Percentiles rank a stretch among this genome's conserved stretches.
Evolutionary conservation across 208 protist species (phyloP).

Genomic region (Leishmania tropica): DNA sequence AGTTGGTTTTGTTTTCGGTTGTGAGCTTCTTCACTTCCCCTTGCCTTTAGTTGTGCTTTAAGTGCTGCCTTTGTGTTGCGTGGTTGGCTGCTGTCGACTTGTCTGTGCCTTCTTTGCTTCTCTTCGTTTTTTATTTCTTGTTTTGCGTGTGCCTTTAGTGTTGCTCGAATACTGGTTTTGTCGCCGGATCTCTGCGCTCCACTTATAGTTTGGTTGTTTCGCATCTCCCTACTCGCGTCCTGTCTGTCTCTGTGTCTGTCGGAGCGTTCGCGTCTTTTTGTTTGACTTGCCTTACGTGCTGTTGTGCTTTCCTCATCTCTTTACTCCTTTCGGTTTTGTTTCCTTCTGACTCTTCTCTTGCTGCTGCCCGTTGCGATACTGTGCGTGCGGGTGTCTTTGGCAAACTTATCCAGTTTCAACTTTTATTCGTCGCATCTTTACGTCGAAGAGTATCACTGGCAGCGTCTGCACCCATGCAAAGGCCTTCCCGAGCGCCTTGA

Average conservation of each 20-base stretch:
- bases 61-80: not conserved
- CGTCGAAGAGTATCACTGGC: not conserved
- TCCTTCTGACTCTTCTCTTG: slow-evolving; percentile 11
- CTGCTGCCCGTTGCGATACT: slow-evolving; percentile 4
- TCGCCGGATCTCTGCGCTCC: slow-evolving; percentile 3
- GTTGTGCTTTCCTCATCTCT: not conserved
- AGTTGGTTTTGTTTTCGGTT: not conserved
- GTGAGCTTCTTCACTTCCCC: not conserved
- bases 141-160: not conserved
- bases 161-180: slow-evolving; percentile 1
- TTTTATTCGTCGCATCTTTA: not conserved
- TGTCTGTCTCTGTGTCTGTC: slow-evolving; percentile 5
- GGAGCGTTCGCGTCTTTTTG: not conserved
- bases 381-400: not conserved
- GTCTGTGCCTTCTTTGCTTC: not conserved
- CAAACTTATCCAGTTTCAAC: not conserved
- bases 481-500: not conserved
- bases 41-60: not conserved
- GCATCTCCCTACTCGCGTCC: not conserved
- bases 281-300: not conserved
- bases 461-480: not conserved
- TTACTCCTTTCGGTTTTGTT: slow-evolving; percentile 1
- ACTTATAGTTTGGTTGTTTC: not conserved
- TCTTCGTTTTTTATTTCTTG: not conserved
- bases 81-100: not conserved